Evolutionary conservation across 163 green algal species (phyloP).

Genomic region (Scenedesmus sp.): DNA sequence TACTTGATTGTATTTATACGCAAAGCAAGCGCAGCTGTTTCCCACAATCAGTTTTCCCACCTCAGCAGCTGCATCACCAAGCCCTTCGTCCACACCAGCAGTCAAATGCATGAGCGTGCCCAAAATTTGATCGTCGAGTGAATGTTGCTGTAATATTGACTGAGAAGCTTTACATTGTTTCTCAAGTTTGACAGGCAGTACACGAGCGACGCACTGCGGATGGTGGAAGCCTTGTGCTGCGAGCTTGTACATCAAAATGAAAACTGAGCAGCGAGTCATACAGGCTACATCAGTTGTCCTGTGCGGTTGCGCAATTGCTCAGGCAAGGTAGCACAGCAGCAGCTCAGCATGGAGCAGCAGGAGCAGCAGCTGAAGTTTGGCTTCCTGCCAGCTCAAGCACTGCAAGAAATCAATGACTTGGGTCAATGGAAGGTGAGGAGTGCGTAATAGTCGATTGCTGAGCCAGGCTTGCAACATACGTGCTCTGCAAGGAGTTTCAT

Average conservation of each 20-base stretch:
- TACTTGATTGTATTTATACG: background rate
- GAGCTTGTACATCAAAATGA: background rate
- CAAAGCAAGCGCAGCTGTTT: background rate
- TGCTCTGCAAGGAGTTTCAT: background rate
- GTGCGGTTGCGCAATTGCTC: background rate
- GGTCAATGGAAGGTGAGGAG: constrained; percentile 80
- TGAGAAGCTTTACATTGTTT: background rate
- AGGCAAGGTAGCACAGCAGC: constrained; percentile 14
- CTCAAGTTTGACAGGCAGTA: background rate
- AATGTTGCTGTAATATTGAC: background rate
- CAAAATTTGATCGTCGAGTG: background rate
- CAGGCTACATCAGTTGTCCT: background rate
- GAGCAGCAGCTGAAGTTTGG: constrained; percentile 65
- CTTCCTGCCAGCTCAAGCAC: constrained; percentile 65
- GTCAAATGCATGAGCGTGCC: background rate
- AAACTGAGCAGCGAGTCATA: background rate
- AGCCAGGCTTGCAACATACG: background rate
- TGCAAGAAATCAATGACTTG: constrained; percentile 72
- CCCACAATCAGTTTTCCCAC: background rate
- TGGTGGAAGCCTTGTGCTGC: background rate
- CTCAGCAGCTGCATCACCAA: background rate
- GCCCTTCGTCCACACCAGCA: background rate
- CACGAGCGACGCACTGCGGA: background rate
- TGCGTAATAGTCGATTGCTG: background rate
- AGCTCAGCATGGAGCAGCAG: constrained; percentile 28